phyloP scores from a whole-genome alignment of 2,329 filamentous ascomycete species.

The Cladorrhinum sp. region DNA sequence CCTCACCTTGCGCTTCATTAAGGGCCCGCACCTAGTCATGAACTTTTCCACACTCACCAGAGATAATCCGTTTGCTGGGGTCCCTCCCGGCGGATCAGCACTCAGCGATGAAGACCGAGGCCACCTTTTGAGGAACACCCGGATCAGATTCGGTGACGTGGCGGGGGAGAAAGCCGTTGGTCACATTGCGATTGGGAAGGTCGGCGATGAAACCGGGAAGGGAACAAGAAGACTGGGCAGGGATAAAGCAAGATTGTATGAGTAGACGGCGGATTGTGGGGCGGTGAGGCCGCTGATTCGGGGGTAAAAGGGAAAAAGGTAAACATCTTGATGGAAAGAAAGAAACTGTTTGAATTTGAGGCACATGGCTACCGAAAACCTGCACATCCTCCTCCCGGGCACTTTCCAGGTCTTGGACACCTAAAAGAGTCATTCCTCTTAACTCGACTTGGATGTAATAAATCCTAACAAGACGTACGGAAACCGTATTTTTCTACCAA shows the following conservation, averaged over 20 bases:
- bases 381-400: too few relatives aligned
- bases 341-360: too few relatives aligned
- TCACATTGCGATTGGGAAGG: neutral
- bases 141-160: constrained; percentile 4
- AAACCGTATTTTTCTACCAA: too few relatives aligned
- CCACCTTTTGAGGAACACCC: neutral
- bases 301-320: too few relatives aligned
- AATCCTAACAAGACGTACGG: too few relatives aligned
- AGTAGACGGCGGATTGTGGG: neutral
- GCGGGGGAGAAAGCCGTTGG: neutral
- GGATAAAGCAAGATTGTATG: neutral
- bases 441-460: too few relatives aligned
- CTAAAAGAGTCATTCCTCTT: too few relatives aligned
- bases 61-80: neutral
- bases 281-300: too few relatives aligned
- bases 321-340: too few relatives aligned
- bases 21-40: neutral
- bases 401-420: too few relatives aligned
- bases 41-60: constrained; percentile 4
- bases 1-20: neutral
- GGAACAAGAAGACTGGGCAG: neutral
- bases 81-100: neutral
- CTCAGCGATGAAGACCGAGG: neutral
- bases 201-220: neutral
- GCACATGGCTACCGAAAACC: too few relatives aligned